Conservation (phyloP, 768 basidiomycete species). For the Lactifluus echinatus region DNA sequence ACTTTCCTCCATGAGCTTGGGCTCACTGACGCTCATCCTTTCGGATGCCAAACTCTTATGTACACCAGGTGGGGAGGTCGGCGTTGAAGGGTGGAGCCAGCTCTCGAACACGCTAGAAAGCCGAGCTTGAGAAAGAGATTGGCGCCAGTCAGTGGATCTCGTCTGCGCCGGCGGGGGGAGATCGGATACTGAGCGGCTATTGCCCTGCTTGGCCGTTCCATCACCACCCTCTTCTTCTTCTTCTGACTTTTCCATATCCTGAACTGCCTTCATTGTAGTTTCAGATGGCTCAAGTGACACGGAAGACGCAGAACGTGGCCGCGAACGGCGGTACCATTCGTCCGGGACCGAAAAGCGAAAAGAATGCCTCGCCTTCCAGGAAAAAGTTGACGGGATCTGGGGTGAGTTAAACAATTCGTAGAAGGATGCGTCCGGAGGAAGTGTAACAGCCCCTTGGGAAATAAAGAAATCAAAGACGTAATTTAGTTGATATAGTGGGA, state of each 20-base stretch:
- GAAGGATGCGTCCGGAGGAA: slow-evolving; percentile 36
- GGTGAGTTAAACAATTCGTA: slow-evolving; percentile 37
- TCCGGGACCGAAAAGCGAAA: slow-evolving; percentile 68
- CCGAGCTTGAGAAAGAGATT: slow-evolving; percentile 47
- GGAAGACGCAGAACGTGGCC: slow-evolving; percentile 41
- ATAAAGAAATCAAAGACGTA: not conserved
- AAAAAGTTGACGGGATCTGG: slow-evolving; percentile 35
- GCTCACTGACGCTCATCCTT: slow-evolving; percentile 66
- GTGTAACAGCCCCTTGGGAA: slow-evolving; percentile 34
- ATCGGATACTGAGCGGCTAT: slow-evolving; percentile 27
- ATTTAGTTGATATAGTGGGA: not conserved
- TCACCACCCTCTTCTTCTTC: slow-evolving; percentile 39
- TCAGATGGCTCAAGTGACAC: slow-evolving; percentile 44
- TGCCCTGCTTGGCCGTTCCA: slow-evolving; percentile 52
- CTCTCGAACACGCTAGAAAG: slow-evolving; percentile 60
- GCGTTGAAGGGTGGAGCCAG: slow-evolving; percentile 43
- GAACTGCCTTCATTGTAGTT: slow-evolving; percentile 40
- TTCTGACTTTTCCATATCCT: slow-evolving; percentile 41
- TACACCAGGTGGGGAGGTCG: slow-evolving; percentile 31
- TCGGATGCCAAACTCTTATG: slow-evolving; percentile 21
- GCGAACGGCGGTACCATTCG: slow-evolving; percentile 71
- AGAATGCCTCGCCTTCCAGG: slow-evolving; percentile 33
- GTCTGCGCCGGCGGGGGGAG: slow-evolving; percentile 8
- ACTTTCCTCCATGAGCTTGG: slow-evolving; percentile 43
- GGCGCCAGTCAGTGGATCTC: slow-evolving; percentile 40